A percentile compares a stretch with the other conserved stretches of the same genome.
Evolutionary conservation across 1,284 basidiomycete genomes (phyloP).

Genomic region (Cerrena zonata): DNA sequence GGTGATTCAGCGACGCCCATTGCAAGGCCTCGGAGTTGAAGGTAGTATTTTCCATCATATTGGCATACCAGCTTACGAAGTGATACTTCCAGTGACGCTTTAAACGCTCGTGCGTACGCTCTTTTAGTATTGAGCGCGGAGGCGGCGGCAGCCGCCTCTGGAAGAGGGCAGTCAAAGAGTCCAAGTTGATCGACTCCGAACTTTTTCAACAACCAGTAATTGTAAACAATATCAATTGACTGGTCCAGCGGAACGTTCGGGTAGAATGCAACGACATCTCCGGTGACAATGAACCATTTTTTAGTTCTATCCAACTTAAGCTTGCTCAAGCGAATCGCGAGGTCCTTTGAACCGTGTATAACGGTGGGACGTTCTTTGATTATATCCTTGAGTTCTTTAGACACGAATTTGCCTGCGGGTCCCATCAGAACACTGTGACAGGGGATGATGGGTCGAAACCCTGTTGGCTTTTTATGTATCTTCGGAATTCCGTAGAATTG

Average conservation of each 20-base stretch:
- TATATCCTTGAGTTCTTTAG: no score
- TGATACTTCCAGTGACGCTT: neutral
- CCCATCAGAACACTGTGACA: no score
- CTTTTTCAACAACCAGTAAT: neutral
- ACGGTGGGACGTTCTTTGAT: no score
- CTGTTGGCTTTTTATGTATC: no score
- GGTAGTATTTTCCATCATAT: conserved; percentile 1
- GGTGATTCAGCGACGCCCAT: conserved; percentile 32
- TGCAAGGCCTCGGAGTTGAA: conserved; percentile 22
- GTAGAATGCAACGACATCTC: conserved; percentile 9
- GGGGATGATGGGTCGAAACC: no score
- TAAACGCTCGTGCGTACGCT: no score
- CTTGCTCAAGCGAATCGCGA: conserved; percentile 1
- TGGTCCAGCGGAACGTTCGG: conserved; percentile 7
- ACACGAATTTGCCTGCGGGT: no score
- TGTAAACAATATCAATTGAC: neutral
- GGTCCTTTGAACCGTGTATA: conserved; percentile 9
- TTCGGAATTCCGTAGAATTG: conserved; percentile 25
- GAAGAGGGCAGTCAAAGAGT: no score
- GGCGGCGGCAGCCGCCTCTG: no score
- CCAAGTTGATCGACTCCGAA: neutral
- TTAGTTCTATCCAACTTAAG: neutral
- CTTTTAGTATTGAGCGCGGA: no score
- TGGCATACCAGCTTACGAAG: neutral
- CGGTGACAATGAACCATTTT: conserved; percentile 3